Conservation (phyloP, 1,139 yeast genomes). For the Geotrichum citri-aurantii region DNA sequence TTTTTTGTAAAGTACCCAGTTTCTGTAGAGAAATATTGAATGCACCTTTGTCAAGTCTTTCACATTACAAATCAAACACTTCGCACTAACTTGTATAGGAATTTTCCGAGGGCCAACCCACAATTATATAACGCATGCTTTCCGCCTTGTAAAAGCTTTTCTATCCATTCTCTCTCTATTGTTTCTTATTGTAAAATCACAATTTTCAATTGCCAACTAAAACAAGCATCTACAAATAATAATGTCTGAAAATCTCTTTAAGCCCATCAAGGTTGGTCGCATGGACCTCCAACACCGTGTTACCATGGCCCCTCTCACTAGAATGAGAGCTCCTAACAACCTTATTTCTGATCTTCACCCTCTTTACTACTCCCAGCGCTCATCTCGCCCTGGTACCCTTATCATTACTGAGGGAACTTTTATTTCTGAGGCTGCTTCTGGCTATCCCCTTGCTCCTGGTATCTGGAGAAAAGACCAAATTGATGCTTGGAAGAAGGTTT, state of each 20-base stretch:
- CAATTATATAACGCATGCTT: too few species aligned
- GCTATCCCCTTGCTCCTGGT: constrained; percentile 48
- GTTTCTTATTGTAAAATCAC: background rate
- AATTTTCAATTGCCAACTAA: background rate
- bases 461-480: constrained; percentile 46
- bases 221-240: background rate
- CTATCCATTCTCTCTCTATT: background rate
- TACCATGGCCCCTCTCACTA: constrained; percentile 47
- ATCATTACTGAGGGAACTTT: constrained; percentile 42
- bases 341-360: constrained; percentile 45
- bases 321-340: constrained; percentile 36
- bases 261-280: constrained; percentile 27
- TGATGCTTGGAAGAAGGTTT: constrained; percentile 48
- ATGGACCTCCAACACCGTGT: constrained; percentile 36
- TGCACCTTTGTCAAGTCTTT: too few species aligned
- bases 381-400: constrained; percentile 47
- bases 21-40: too few species aligned
- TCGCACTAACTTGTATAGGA: too few species aligned
- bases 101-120: too few species aligned
- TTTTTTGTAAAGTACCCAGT: too few species aligned
- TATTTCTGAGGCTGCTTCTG: constrained; percentile 36
- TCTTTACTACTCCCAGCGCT: constrained; percentile 49
- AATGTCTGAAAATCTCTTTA: constrained; percentile 15
- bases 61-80: too few species aligned
- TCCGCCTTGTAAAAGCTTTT: too few species aligned